Evolutionary conservation across 371 early-diverging fungal species (phyloP).

Genomic region (Cokeromyces recurvatus): DNA sequence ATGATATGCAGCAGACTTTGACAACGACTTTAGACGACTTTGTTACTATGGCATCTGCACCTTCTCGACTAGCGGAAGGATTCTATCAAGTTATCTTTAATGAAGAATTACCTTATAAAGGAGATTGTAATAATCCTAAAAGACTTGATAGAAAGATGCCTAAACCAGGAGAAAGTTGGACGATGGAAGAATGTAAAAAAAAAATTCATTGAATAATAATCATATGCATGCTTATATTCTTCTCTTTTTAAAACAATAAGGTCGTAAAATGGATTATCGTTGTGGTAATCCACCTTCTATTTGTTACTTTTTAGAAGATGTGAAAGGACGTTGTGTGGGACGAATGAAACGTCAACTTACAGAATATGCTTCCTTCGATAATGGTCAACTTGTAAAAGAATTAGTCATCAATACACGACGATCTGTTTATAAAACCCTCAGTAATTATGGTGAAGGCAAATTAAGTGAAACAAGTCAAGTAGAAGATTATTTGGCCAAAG

Average conservation of each 20-base stretch:
- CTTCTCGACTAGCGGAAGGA: constrained; percentile 29
- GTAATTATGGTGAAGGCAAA: constrained; percentile 31
- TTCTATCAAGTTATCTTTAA: constrained; percentile 51
- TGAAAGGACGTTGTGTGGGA: constrained; percentile 37
- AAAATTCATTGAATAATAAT: not conserved
- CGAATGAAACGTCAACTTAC: constrained; percentile 33
- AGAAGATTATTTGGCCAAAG: constrained; percentile 18
- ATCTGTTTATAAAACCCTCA: constrained; percentile 23
- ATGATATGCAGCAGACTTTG: constrained; percentile 19
- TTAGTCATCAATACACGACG: constrained; percentile 26
- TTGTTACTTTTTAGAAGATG: constrained; percentile 51
- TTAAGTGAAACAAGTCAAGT: constrained; percentile 25
- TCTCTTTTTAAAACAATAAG: too few species aligned
- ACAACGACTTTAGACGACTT: constrained; percentile 16
- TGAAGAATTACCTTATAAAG: constrained; percentile 57
- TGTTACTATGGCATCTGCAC: constrained; percentile 14
- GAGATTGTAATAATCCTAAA: constrained; percentile 57
- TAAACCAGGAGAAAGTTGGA: constrained; percentile 52
- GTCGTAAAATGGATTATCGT: constrained; percentile 52
- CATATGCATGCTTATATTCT: too few species aligned
- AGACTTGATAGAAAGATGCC: constrained; percentile 50
- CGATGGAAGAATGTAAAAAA: constrained; percentile 49
- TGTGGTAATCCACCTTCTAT: constrained; percentile 69
- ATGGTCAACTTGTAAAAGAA: constrained; percentile 29
- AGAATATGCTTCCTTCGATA: constrained; percentile 30